Evolutionary conservation across 1,284 basidiomycete genomes (phyloP), one percentile per base, ranked within the genome.

Genomic region (Pascua sp.): DNA sequence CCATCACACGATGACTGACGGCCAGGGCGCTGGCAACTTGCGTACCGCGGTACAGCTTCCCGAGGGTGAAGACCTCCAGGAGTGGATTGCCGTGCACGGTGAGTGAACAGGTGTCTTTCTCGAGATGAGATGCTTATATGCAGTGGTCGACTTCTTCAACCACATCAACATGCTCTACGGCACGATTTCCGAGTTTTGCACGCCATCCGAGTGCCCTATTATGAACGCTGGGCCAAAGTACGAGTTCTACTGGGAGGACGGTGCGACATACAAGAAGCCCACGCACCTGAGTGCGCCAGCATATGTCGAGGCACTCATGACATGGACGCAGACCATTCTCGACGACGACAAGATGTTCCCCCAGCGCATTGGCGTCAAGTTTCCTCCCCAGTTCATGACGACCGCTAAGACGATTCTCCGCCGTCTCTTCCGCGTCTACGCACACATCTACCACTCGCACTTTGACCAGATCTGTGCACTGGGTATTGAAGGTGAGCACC

Each of bases 211-310:
- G 88, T 99, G 96, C 73, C 92, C 93, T 8, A 89, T 97, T 65
- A 99, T 99, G 96, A 96, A 93, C 71, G 95, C 96, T 8, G 96
- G 96, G 11, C 91, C 94, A 65, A 85, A 95, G 88, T 95, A 92
- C 75, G 96, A 99, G 77, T 99, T 98, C 77, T 86, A 97, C 37
- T 99, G 96, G 95, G 95, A 98, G 77, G 96, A 98, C 69, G 91
- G 92, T 15, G 83, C 86, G 53, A 88, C 85, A 63, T 95, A 88
- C 82, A 93, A 90, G 78, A 87, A 86, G 61, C 92, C 92, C n/a
- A 92, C 92, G 5, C 94, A 94, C 71, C 84, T 97, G 18, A 85
- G 90, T 5, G 94, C 93, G 0, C 92, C 93, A 2, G 93, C 96
- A 58, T 99, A 99, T 73, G 94, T 98, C 54, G 96, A 99, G 72